phyloP scores from a whole-genome alignment of 2,329 filamentous ascomycete species.

The Monosporascus ibericus region DNA sequence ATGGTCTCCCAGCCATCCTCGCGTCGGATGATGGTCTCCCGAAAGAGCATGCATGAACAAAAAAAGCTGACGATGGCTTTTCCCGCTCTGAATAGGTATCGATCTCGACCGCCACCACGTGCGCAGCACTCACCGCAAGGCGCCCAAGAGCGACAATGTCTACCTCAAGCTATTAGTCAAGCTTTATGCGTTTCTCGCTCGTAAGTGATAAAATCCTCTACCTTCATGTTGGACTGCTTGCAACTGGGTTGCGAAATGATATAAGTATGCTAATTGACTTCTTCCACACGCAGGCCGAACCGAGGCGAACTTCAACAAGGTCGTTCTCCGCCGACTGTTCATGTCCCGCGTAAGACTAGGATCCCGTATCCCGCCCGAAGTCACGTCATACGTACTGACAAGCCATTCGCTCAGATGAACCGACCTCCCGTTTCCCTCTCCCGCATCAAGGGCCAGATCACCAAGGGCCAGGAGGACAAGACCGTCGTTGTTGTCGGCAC shows the following conservation, averaged over 20 bases:
- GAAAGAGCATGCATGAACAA: conserved; percentile 57
- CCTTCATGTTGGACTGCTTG: background rate
- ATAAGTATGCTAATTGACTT: background rate
- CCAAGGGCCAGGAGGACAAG: conserved; percentile 65
- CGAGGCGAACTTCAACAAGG: conserved; percentile 97
- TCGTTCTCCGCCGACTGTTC: conserved; percentile 92
- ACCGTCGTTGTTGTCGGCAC: conserved; percentile 92
- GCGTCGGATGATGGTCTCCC: conserved; percentile 14
- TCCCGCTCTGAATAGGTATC: conserved; percentile 53
- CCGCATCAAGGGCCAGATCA: conserved; percentile 70
- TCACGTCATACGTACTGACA: background rate
- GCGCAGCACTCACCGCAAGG: conserved; percentile 76
- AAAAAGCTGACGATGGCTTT: conserved; percentile 56
- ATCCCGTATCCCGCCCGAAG: background rate
- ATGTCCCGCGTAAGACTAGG: conserved; percentile 63
- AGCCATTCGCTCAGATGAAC: conserved; percentile 58
- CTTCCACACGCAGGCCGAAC: conserved; percentile 64
- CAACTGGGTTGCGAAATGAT: background rate
- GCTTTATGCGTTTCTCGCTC: conserved; percentile 94
- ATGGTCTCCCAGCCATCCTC: conserved; percentile 1
- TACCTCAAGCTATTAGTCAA: conserved; percentile 97
- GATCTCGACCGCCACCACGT: conserved; percentile 67
- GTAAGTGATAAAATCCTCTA: conserved; percentile 49
- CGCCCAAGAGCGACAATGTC: conserved; percentile 96
- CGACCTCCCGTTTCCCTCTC: conserved; percentile 91